Base-by-base conservation (phyloP, 2,329 filamentous ascomycete species). In the Cytospora piceae region DNA sequence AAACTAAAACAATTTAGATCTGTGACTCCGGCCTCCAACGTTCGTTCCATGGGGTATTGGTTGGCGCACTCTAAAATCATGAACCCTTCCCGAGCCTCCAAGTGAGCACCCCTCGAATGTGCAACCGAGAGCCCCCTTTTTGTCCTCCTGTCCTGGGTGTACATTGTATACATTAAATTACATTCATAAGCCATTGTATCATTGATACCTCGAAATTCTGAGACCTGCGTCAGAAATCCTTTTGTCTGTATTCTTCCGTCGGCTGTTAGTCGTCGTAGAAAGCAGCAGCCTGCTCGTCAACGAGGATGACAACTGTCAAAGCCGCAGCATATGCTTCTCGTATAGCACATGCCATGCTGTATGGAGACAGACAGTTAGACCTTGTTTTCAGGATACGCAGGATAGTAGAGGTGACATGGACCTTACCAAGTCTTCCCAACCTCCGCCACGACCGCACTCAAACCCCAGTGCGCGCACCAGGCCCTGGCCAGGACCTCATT, bases 401-500 rank as follows among this genome's bases (percentile, higher is more conserved):
- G 8, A n/a, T 17, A 42, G 34, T 34, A 32, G 46, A n/a, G 8
- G 11, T 24, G 34, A 51, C 58, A 17, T 67, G 20, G 20, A 80
- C 85, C 85, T 75, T 72, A 87, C 85, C 86, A 93, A 20, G 90
- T 92, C 77, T 83, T 86, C 66, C 83, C 80, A 61, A 91, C 75
- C 74, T 92, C 88, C 11, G 89, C 89, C 65, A 92, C 84, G 22
- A 93, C 78, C 0, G 90, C 90, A 72, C 84, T 88, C 71, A 92
- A 77, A 2, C 90, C 90, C 85, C 89, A 91, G 71, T 92, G 88
- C 63, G 89, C 85, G 74, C 90, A 93, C 90, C 90, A 93, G 8
- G 90, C 90, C 68, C 90, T 80, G 1, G 88, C 90, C 71, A 93
- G 83, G 4, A 92, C 90, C 75, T 93, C 90, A 70, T 93, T 92